A percentile compares a stretch with the other conserved stretches of the same genome.
Evolutionary conservation across 371 early-diverging fungal genomes (phyloP).

Genomic region (Mucor lusitanicus): DNA sequence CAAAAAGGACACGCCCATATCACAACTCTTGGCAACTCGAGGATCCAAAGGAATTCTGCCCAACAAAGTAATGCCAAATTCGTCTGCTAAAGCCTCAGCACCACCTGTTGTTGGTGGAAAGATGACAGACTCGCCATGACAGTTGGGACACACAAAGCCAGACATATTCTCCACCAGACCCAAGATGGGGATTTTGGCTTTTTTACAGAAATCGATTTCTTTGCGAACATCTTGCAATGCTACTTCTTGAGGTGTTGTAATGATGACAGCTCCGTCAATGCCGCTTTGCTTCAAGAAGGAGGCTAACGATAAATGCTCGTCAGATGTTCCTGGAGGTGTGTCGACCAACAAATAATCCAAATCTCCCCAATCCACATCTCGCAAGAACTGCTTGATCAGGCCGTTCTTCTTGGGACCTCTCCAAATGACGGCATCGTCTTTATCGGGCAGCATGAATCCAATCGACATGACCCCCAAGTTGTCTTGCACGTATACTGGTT

Average conservation of each 20-base stretch:
- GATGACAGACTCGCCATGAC: constrained; percentile 80
- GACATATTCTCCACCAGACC: constrained; percentile 99
- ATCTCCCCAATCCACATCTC: constrained; percentile 93
- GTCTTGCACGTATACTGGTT: constrained; percentile 90
- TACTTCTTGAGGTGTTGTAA: constrained; percentile 97
- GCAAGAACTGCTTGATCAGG: constrained; percentile 95
- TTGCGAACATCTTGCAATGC: constrained; percentile 95
- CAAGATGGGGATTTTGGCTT: constrained; percentile 86
- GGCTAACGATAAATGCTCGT: constrained; percentile 94
- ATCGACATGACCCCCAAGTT: constrained; percentile 94
- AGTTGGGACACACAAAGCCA: constrained; percentile 95
- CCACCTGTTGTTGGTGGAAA: constrained; percentile 95
- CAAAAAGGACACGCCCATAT: constrained; percentile 85
- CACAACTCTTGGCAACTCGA: constrained; percentile 80
- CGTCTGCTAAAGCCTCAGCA: constrained; percentile 77
- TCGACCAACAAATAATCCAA: constrained; percentile 96
- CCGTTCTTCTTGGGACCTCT: constrained; percentile 97
- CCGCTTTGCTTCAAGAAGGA: constrained; percentile 78
- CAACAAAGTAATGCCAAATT: constrained; percentile 74
- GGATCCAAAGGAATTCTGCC: constrained; percentile 94
- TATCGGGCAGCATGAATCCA: constrained; percentile 90
- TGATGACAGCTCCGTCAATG: constrained; percentile 87
- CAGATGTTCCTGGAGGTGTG: constrained; percentile 99
- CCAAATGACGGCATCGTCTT: constrained; percentile 98
- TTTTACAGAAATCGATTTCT: constrained; percentile 95